These are phyloP conservation scores for Orbilia brochopaga DNA, from an alignment of 2,329 filamentous ascomycete species.

Conservation along the genomic window DNA sequence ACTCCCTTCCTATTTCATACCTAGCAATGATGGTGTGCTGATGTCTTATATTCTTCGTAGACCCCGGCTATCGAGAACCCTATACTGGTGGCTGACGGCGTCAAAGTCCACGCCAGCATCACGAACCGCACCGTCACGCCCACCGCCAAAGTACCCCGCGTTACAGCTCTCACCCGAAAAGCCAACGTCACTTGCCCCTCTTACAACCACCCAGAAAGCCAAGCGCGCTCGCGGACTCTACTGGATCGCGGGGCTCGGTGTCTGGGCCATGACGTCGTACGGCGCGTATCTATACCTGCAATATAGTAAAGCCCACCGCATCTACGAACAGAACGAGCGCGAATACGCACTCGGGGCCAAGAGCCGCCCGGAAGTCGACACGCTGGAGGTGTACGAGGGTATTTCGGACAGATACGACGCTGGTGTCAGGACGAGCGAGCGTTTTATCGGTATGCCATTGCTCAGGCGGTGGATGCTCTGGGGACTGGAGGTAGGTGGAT, in stretches of 20 bases:
- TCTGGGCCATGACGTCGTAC: constrained; percentile 53
- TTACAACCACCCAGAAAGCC: constrained; percentile 25
- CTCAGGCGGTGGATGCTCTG: constrained; percentile 53
- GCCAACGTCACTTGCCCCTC: neutral
- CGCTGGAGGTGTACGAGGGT: constrained; percentile 53
- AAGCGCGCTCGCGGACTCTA: constrained; percentile 48
- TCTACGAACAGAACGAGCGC: constrained; percentile 31
- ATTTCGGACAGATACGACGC: constrained; percentile 54
- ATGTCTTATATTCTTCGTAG: too few species aligned
- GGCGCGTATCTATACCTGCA: constrained; percentile 54
- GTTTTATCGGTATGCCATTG: constrained; percentile 54
- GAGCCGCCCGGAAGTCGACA: constrained; percentile 39
- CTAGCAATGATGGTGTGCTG: too few species aligned
- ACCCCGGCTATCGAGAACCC: constrained; percentile 13
- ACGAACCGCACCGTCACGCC: constrained; percentile 6
- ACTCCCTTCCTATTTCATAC: too few species aligned
- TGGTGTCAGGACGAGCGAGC: constrained; percentile 53
- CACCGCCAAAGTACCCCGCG: constrained; percentile 36
- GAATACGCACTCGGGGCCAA: constrained; percentile 31
- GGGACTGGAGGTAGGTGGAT: constrained; percentile 50
- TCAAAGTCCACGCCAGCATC: neutral
- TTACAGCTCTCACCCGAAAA: constrained; percentile 16
- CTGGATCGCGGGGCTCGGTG: constrained; percentile 51
- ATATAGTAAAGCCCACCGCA: constrained; percentile 26
- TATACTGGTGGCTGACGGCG: neutral